Evolutionary conservation across 2,329 filamentous ascomycete genomes (phyloP).

Genomic region (Coccinonectria pachysandricola): DNA sequence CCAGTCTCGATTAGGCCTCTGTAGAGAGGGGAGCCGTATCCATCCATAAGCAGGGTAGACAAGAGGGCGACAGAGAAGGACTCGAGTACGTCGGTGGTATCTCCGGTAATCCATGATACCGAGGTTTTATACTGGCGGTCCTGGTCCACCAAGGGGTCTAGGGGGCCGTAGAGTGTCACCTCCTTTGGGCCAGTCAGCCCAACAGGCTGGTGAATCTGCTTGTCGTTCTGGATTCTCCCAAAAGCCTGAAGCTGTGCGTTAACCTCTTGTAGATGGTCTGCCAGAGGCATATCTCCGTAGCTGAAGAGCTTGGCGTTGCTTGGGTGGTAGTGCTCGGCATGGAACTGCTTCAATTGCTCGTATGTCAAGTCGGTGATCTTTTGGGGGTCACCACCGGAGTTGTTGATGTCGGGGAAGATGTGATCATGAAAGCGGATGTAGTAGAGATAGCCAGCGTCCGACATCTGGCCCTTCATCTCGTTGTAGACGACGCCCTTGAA

Average conservation of each 20-base stretch:
- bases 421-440: conserved; percentile 94
- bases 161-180: conserved; percentile 66
- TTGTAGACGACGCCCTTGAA: conserved; percentile 99
- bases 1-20: conserved; percentile 79
- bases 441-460: conserved; percentile 89
- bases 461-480: conserved; percentile 99
- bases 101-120: conserved; percentile 81
- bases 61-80: conserved; percentile 79
- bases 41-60: conserved; percentile 77
- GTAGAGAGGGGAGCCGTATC: conserved; percentile 91
- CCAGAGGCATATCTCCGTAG: conserved; percentile 84
- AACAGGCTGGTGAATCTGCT: conserved; percentile 66
- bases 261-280: conserved; percentile 70
- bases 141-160: conserved; percentile 75
- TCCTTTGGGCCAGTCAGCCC: conserved; percentile 58
- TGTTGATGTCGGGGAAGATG: conserved; percentile 88
- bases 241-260: conserved; percentile 66
- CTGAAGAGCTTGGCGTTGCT: conserved; percentile 95
- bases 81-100: conserved; percentile 73
- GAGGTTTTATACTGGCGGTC: conserved; percentile 92
- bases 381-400: conserved; percentile 91
- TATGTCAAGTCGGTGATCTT: conserved; percentile 95
- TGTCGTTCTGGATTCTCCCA: conserved; percentile 57
- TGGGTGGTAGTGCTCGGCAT: conserved; percentile 88
- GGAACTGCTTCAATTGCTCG: conserved; percentile 78